Base-by-base conservation (phyloP, 345 rosid genomes). In the Syzygium aqueum region DNA sequence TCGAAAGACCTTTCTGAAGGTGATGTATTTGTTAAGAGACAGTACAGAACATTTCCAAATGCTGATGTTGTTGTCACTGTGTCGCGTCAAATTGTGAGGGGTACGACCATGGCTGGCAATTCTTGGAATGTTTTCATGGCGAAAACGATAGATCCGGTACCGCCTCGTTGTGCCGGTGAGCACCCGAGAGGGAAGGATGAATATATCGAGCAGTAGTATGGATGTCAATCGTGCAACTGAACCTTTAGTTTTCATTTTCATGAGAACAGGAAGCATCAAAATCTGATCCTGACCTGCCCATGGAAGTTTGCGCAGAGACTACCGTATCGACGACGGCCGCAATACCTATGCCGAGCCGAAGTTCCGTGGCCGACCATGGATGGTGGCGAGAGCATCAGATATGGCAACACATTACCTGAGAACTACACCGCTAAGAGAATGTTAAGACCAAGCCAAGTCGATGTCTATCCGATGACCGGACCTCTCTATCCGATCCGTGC, bases 401-500 rank as follows among this genome's bases (percentile, higher is more conserved):
- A 8, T 5, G 77, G 43, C 22, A 19, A 30, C 40, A 0, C 77
- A 16, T 16, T 2, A 65, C 28, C 40, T 7, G 78, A 16, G 43
- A 65, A 16, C 8, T 33, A 30, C 22, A 30, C 37, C 3, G 2
- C 23, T 10, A 0, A 30, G 43, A 30, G 43, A 30, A 30, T 3
- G 77, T 65, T 4, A 30, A 65, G 30, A 65, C 40, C 77, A 7
- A 3, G 77, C 22, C 1, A 17, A 40, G 2, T 28, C 4, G 40
- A 15, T 23, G 65, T 59, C 15, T 11, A 5, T 6, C 65, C 28
- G 65, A 59, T 28, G 65, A 25, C 15, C 40, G 22, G 21, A 65
- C 21, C 40, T 0, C 77, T 65, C 43, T 65, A 30, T 30, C 23
- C 0, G n/a, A 57, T 13, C 0, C 0, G 40, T 65, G 3, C 40